Evolutionary conservation across 2,329 filamentous ascomycete species (phyloP).

Genomic region (Diaporthe citrichinensis): DNA sequence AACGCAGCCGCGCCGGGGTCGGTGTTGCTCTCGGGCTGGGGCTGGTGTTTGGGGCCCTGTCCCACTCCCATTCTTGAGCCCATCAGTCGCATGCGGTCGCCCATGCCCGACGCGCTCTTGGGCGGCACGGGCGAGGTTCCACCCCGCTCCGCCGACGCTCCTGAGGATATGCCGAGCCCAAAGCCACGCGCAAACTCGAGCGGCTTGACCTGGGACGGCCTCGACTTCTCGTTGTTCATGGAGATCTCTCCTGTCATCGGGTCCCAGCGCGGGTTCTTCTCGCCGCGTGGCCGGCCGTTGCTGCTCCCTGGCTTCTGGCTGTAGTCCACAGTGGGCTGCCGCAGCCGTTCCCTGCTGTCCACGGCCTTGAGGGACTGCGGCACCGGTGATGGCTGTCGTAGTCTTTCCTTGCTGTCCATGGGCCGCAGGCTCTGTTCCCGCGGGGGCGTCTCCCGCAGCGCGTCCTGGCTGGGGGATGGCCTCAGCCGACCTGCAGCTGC

Average conservation of each 20-base stretch:
- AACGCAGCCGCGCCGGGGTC: conserved; percentile 54
- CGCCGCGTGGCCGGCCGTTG: conserved; percentile 41
- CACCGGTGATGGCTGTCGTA: conserved; percentile 32
- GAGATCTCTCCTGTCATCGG: conserved; percentile 77
- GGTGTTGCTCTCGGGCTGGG: conserved; percentile 41
- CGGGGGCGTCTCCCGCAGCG: not conserved
- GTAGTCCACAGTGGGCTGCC: conserved; percentile 44
- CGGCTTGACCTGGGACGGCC: conserved; percentile 69
- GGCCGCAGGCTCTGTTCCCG: conserved; percentile 16
- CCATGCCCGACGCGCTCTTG: conserved; percentile 52
- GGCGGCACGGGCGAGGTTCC: conserved; percentile 44
- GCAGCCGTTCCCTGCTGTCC: conserved; percentile 37
- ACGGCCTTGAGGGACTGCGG: conserved; percentile 29
- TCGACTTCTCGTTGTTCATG: conserved; percentile 64
- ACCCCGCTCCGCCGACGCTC: conserved; percentile 40
- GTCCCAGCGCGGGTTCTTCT: conserved; percentile 70
- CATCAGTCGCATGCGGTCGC: conserved; percentile 21
- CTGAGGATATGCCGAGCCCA: conserved; percentile 46
- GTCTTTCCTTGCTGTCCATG: conserved; percentile 25
- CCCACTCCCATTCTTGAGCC: conserved; percentile 25
- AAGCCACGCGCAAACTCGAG: conserved; percentile 61
- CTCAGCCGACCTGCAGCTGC: conserved; percentile 37
- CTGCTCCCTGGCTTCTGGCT: conserved; percentile 31
- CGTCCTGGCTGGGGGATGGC: conserved; percentile 30
- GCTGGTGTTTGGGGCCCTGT: conserved; percentile 29